Conservation (phyloP, 768 basidiomycete species). For the Russula griseocarnosa region DNA sequence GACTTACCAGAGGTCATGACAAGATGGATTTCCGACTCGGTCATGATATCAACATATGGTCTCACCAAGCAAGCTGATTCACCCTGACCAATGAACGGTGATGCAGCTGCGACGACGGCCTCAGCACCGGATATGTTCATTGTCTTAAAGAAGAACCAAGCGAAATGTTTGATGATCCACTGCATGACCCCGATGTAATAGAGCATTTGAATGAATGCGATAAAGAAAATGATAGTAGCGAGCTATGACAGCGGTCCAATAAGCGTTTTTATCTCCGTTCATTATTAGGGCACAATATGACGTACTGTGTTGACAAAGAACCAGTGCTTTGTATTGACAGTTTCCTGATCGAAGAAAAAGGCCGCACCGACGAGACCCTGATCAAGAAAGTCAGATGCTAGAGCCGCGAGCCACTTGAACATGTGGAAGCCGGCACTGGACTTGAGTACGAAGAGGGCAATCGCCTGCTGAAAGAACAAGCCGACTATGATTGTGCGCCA, state of each 20-base stretch:
- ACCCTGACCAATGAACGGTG: slow-evolving; percentile 91
- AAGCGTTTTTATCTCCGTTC: no score
- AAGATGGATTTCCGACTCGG: slow-evolving; percentile 79
- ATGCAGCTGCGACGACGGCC: slow-evolving; percentile 87
- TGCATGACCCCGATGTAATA: slow-evolving; percentile 92
- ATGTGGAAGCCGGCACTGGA: slow-evolving; percentile 75
- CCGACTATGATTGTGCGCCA: slow-evolving; percentile 91
- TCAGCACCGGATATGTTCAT: slow-evolving; percentile 93
- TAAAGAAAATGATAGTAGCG: slow-evolving; percentile 85
- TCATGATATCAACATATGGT: slow-evolving; percentile 83
- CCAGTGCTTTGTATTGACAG: slow-evolving; percentile 60
- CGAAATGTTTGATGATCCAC: slow-evolving; percentile 86
- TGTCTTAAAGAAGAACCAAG: slow-evolving; percentile 91
- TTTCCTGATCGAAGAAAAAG: slow-evolving; percentile 78
- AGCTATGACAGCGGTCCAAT: slow-evolving; percentile 41
- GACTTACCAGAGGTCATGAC: slow-evolving; percentile 76
- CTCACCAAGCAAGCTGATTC: slow-evolving; percentile 83
- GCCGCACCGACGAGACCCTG: slow-evolving; percentile 64
- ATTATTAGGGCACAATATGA: slow-evolving; percentile 8
- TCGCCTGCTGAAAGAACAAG: slow-evolving; percentile 75
- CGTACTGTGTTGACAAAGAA: slow-evolving; percentile 78
- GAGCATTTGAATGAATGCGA: slow-evolving; percentile 88
- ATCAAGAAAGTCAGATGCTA: slow-evolving; percentile 75
- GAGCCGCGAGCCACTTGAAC: slow-evolving; percentile 77
- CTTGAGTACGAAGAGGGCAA: slow-evolving; percentile 89